phyloP scores from a whole-genome alignment of 306 rosid species.

The Arachis hypogaea region DNA sequence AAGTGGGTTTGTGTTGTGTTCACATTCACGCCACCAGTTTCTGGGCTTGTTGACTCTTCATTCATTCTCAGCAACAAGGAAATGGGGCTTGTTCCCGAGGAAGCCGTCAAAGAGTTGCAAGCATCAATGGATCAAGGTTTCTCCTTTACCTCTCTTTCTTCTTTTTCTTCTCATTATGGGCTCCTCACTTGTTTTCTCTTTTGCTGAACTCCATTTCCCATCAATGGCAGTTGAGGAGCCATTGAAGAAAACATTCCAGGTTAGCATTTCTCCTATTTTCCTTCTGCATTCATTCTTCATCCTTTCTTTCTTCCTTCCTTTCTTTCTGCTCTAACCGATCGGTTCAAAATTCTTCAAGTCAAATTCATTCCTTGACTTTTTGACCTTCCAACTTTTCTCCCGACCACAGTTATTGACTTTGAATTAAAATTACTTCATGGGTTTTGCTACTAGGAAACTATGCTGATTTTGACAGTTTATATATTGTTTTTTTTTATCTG shows the following conservation, averaged over 20 bases:
- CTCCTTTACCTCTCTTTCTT: not conserved
- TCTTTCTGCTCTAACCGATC: not conserved
- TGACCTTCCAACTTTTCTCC: not conserved
- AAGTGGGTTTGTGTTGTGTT: conserved; percentile 18
- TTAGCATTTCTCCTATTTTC: conserved; percentile 43
- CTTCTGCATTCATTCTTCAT: not conserved
- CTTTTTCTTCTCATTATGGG: not conserved
- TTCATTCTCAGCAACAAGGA: conserved; percentile 1
- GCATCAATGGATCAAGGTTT: conserved; percentile 63
- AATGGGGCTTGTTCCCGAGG: conserved; percentile 68
- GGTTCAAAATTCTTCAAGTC: not conserved
- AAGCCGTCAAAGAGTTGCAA: conserved; percentile 57
- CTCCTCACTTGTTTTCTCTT: not conserved
- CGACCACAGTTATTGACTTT: not conserved
- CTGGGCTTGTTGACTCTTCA: not conserved
- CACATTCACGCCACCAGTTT: conserved; percentile 7
- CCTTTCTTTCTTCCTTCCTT: not conserved
- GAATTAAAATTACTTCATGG: not conserved
- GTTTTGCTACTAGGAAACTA: not conserved
- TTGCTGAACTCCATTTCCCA: conserved; percentile 2
- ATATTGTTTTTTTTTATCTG: too few relatives aligned
- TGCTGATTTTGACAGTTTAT: not conserved
- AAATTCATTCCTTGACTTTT: not conserved
- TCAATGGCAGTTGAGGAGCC: conserved; percentile 65
- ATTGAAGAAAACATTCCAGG: conserved; percentile 69